These are phyloP conservation scores for Venturia carpophila DNA, from an alignment of 2,329 filamentous ascomycete species.

Conservation along the genomic window DNA sequence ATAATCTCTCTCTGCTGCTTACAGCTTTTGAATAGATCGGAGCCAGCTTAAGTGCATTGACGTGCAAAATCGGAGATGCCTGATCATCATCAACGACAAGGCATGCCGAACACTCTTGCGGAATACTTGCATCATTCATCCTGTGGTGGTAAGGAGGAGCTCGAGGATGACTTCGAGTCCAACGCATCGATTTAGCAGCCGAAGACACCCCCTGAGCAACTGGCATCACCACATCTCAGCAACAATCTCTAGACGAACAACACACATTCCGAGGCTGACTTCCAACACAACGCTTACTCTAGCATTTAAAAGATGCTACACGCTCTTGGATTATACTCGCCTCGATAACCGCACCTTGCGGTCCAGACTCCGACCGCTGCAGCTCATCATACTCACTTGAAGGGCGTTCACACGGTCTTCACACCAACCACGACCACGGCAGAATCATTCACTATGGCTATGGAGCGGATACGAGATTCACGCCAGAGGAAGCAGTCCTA, in stretches of 20 bases:
- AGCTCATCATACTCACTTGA: not conserved
- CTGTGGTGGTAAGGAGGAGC: not conserved
- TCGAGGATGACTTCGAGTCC: not conserved
- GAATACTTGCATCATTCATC: not conserved
- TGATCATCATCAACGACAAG: not conserved
- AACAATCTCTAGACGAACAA: not conserved
- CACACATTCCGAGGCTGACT: not conserved
- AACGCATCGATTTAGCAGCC: not conserved
- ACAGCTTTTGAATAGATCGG: too few species aligned
- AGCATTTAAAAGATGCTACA: not conserved
- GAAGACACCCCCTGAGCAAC: not conserved
- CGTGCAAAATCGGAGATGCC: not conserved
- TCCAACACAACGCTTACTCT: not conserved
- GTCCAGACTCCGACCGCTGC: not conserved
- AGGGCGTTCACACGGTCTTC: not conserved
- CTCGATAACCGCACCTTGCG: not conserved
- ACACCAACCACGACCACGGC: not conserved
- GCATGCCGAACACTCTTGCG: not conserved
- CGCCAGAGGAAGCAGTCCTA: conserved; percentile 30
- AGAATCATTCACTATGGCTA: conserved; percentile 25
- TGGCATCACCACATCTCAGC: not conserved
- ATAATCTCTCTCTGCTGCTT: too few species aligned
- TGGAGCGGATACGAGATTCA: conserved; percentile 31
- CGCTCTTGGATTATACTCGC: not conserved
- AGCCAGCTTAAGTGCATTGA: not conserved